A percentile compares a stretch with the other conserved stretches of the same genome.
Conservation (phyloP, 176 grass and related monocot genomes). For the Ensete glaucum region DNA sequence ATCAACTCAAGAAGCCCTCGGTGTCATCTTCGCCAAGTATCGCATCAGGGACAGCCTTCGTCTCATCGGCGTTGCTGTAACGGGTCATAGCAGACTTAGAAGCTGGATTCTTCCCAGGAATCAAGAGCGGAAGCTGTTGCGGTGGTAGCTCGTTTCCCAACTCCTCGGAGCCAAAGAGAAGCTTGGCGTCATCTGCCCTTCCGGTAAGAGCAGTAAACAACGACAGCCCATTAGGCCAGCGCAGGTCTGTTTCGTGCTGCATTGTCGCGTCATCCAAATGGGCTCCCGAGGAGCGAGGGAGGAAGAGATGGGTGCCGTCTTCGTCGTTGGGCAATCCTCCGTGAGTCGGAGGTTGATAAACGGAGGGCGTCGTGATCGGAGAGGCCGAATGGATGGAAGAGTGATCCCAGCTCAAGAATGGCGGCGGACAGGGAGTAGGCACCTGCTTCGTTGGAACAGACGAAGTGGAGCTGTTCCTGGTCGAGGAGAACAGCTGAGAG, state of each 20-base stretch:
- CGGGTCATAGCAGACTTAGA: too few relatives aligned
- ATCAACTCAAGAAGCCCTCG: constrained; percentile 61
- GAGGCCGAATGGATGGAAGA: constrained; percentile 27
- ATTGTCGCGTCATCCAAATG: constrained; percentile 49
- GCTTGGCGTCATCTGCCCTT: constrained; percentile 58
- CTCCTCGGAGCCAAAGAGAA: constrained; percentile 35
- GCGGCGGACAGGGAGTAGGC: constrained; percentile 27
- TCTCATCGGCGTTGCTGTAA: constrained; percentile 15
- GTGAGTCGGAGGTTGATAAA: constrained; percentile 27
- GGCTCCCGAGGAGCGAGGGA: constrained; percentile 28
- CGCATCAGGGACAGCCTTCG: neutral
- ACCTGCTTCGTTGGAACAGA: constrained; percentile 53
- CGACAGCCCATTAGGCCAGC: constrained; percentile 85
- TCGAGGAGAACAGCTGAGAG: constrained; percentile 79
- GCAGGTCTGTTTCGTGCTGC: constrained; percentile 35
- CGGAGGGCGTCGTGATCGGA: constrained; percentile 35
- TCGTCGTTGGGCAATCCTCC: constrained; percentile 16
- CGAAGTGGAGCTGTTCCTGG: constrained; percentile 39
- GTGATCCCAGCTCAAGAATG: constrained; percentile 41
- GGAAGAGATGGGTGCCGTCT: constrained; percentile 45
- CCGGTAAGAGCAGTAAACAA: constrained; percentile 91
- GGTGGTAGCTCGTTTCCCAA: neutral
- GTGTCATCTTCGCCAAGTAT: constrained; percentile 22
- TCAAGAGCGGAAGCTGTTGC: neutral
- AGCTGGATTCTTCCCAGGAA: neutral